Evolutionary conservation across 176 grass and related monocot species (phyloP).

Genomic region (Eleusine indica): DNA sequence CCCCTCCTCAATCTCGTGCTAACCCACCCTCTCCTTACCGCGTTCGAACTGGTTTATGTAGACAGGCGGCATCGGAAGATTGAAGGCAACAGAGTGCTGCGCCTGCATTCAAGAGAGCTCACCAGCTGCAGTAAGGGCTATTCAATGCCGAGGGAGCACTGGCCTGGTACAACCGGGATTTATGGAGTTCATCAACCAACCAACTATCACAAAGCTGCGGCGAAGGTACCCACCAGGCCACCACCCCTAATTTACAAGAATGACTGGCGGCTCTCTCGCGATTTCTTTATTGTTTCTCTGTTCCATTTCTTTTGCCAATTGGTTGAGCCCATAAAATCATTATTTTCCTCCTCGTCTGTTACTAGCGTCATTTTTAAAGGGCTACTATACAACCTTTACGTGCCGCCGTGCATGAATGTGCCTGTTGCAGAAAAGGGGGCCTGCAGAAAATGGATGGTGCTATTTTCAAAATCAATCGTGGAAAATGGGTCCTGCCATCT

Average conservation of each 20-base stretch:
- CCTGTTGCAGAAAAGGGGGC: neutral
- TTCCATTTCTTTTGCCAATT: conserved; percentile 37
- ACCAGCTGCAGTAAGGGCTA: conserved; percentile 46
- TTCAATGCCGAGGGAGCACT: conserved; percentile 48
- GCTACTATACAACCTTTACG: neutral
- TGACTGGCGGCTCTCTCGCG: conserved; percentile 27
- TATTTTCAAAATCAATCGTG: conserved; percentile 23
- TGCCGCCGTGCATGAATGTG: conserved; percentile 35
- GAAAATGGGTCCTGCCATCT: conserved; percentile 39
- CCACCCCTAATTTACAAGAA: conserved; percentile 47
- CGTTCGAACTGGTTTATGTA: conserved; percentile 44
- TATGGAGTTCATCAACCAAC: conserved; percentile 69
- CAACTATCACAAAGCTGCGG: conserved; percentile 52
- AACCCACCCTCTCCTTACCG: conserved; percentile 19
- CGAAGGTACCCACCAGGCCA: neutral
- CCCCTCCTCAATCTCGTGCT: neutral
- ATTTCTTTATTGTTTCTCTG: conserved; percentile 12
- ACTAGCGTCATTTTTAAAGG: conserved; percentile 6
- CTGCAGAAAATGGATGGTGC: conserved; percentile 31
- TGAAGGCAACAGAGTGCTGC: conserved; percentile 25
- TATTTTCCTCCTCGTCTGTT: neutral
- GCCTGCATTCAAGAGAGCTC: conserved; percentile 56
- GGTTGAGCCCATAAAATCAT: conserved; percentile 18
- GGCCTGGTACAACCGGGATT: conserved; percentile 53
- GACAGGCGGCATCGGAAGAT: neutral